Conservation (phyloP, 164 flowering plant species). For the Pachysandra terminalis region DNA sequence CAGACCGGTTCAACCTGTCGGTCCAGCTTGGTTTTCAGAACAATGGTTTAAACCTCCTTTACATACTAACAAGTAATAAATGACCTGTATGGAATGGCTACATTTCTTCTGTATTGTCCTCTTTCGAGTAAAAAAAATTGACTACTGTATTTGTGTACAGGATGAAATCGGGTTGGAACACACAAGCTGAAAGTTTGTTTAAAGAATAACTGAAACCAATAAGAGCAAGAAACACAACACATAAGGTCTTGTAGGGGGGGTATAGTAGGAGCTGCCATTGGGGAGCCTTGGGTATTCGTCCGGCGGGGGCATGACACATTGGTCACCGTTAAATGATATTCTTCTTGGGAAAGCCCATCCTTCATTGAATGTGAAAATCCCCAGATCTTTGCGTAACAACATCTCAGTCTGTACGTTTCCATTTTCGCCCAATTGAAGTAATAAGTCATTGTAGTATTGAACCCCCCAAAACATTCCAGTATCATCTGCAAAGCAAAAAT, state of each 20-base stretch:
- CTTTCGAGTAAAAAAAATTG: too few species aligned
- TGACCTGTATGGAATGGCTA: too few species aligned
- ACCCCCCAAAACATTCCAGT: constrained; percentile 82
- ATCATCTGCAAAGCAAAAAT: constrained; percentile 49
- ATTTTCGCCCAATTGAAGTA: constrained; percentile 45
- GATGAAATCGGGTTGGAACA: too few species aligned
- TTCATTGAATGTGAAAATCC: constrained; percentile 50
- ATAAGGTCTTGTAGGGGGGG: constrained; percentile 4
- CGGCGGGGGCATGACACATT: constrained; percentile 79
- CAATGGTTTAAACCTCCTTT: too few species aligned
- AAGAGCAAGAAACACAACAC: constrained; percentile 5
- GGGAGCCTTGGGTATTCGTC: constrained; percentile 65
- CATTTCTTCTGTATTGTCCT: too few species aligned
- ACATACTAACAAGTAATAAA: too few species aligned
- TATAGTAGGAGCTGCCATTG: constrained; percentile 19
- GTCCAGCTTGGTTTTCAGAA: too few species aligned
- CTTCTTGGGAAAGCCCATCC: constrained; percentile 89
- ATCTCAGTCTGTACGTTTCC: constrained; percentile 79
- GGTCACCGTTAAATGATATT: constrained; percentile 53
- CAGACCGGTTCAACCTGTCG: too few species aligned
- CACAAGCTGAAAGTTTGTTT: too few species aligned
- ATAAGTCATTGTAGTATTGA: constrained; percentile 58
- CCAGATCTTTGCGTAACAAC: constrained; percentile 54
- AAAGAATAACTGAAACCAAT: constrained; percentile 9
- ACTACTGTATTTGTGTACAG: too few species aligned